Evolutionary conservation across 768 basidiomycete species (phyloP), one percentile per base, ranked within the genome.

Genomic region (Dioszegia hungarica): DNA sequence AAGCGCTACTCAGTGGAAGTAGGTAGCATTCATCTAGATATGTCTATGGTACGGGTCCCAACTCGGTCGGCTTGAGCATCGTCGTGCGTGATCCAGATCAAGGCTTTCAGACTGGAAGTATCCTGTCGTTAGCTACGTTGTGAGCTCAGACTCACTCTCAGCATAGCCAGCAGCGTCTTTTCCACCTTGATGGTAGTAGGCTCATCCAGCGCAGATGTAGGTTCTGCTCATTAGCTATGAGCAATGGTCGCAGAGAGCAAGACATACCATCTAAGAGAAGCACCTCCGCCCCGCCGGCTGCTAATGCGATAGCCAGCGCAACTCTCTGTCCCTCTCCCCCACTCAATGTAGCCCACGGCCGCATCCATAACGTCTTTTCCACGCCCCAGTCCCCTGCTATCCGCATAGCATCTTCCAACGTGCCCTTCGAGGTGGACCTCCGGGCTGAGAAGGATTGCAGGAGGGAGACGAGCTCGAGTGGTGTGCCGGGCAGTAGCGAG

Each of bases 21-120:
- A 37, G 48, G 8, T 6, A 22, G 34, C 9, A 34, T 6, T 10
- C 27, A 49, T 49, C 15, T 15, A 38, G n/a, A 36, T 49, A 73
- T 29, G 41, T 75, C 71, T 22, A 68, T 61, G 8, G 56, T 80
- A 59, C 87, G 79, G 1, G 83, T 88, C 14, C 88, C 90, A 36
- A 87, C 82, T 51, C 88, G 79, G 61, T 81, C 77, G 4, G 84
- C 87, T 73, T 91, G 90, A 60, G 89, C 86, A 2, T 84, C 83
- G 0, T 87, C 88, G 72, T 91, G 90, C 0, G 90, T 92, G 58
- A 92, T 89, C 90, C 90, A 92, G 3, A 92, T 70, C 37, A 90
- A 76, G 0, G 89, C 86, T 70, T 88, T 87, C 50, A 31, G 78
- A 34, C 61, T 62, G 11, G 49, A 61, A 19, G 57, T 61, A 38